phyloP scores from a whole-genome alignment of 1,284 basidiomycete species.

The Fomes fomentarius region DNA sequence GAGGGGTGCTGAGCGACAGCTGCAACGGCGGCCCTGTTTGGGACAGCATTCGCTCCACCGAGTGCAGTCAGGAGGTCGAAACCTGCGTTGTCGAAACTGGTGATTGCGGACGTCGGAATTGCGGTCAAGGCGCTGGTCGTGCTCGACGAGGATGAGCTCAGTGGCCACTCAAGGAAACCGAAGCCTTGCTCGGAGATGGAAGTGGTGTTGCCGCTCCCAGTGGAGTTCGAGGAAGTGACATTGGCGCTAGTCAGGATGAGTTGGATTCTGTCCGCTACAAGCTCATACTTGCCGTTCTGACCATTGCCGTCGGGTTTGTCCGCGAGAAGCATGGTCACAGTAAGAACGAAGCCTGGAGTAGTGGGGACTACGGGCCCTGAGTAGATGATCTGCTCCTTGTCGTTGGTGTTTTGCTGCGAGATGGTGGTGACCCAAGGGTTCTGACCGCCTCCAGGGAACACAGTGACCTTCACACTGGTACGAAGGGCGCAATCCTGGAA shows the following conservation, averaged over 20 bases:
- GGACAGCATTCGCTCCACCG: conserved; percentile 44
- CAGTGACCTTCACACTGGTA: conserved; percentile 82
- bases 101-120: conserved; percentile 76
- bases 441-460: conserved; percentile 76
- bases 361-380: conserved; percentile 81
- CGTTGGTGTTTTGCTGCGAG: conserved; percentile 74
- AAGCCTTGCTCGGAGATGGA: conserved; percentile 51
- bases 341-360: conserved; percentile 72
- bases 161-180: conserved; percentile 83
- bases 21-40: conserved; percentile 45
- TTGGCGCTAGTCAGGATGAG: conserved; percentile 71
- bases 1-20: conserved; percentile 69
- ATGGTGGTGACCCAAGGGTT: conserved; percentile 70
- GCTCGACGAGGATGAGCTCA: conserved; percentile 40
- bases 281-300: conserved; percentile 66
- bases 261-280: conserved; percentile 84
- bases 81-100: conserved; percentile 66
- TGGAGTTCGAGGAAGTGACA: conserved; percentile 36
- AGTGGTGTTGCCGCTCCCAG: conserved; percentile 34
- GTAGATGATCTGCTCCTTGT: conserved; percentile 72
- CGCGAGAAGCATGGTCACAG: conserved; percentile 72
- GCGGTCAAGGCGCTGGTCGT: conserved; percentile 58
- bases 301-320: conserved; percentile 62
- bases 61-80: conserved; percentile 60
- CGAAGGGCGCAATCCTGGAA: conserved; percentile 82